These are phyloP conservation scores for Talaromyces albobiverticillius DNA, from an alignment of 2,329 filamentous ascomycete genomes.

Conservation along the genomic window DNA sequence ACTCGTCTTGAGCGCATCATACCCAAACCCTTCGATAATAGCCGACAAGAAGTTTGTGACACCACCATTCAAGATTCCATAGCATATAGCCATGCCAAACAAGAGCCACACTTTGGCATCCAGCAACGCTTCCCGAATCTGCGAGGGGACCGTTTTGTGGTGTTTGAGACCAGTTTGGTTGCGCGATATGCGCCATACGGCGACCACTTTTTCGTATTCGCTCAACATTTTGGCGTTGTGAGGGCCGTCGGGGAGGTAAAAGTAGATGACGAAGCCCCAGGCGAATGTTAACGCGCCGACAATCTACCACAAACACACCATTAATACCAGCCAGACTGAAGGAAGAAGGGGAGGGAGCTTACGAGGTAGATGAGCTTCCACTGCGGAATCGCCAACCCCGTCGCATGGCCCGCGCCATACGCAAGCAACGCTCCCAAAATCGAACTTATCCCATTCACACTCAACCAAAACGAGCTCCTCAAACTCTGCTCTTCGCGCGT, in stretches of 20 bases:
- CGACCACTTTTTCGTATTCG: conserved; percentile 30
- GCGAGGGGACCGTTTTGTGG: conserved; percentile 29
- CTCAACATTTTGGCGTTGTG: conserved; percentile 31
- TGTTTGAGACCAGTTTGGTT: conserved; percentile 44
- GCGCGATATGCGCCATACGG: conserved; percentile 35
- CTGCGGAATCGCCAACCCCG: conserved; percentile 20
- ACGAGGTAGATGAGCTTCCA: conserved; percentile 33
- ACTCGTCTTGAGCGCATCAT: conserved; percentile 27
- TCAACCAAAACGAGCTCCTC: conserved; percentile 34
- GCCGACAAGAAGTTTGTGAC: conserved; percentile 49
- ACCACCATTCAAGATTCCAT: conserved; percentile 51
- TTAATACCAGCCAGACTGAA: neutral
- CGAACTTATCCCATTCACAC: conserved; percentile 35
- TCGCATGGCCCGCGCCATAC: conserved; percentile 34
- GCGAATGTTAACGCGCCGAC: conserved; percentile 40
- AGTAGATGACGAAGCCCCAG: conserved; percentile 26
- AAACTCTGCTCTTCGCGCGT: conserved; percentile 36
- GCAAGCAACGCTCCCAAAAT: conserved; percentile 37
- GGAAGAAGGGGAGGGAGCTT: neutral
- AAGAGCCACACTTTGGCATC: conserved; percentile 41
- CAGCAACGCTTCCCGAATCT: conserved; percentile 38
- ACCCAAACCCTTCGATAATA: conserved; percentile 45
- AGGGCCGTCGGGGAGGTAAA: conserved; percentile 28
- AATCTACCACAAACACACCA: conserved; percentile 14
- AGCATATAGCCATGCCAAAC: conserved; percentile 40